Evolutionary conservation across 768 basidiomycete genomes (phyloP), one percentile per base, ranked within the genome.

Genomic region (Suillus subaureus): DNA sequence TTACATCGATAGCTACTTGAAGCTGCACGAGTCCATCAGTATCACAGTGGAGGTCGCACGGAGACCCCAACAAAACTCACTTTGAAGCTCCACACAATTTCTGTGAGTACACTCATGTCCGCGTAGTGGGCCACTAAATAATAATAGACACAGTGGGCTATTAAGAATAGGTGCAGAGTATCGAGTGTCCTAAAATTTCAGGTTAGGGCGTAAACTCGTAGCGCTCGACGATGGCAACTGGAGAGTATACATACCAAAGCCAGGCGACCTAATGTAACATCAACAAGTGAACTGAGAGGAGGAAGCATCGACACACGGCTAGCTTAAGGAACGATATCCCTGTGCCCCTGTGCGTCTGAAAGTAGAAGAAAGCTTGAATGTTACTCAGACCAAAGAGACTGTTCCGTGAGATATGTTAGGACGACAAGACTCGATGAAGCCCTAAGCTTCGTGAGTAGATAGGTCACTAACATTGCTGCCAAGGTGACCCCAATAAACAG

Each of bases 341-440:
- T 11, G 28, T 54, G 52, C 11, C 35, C n/a, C 21, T 56, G 7
- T 56, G 33, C n/a, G 35, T 23, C n/a, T 56, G n/a, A n/a, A n/a
- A n/a, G n/a, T n/a, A n/a, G n/a, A n/a, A n/a, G n/a, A n/a, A n/a
- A n/a, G n/a, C n/a, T 23, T 56, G 55, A 56, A 56, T 21, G n/a
- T 56, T 56, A n/a, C 33, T 56, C 8, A 56, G 13, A 15, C 55
- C 55, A 56, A 56, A 37, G 35, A 56, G 55, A n/a, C 55, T 56
- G 6, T 37, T 52, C 51, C 51, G 26, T 28, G 26, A 52, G 6
- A 35, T 37, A 15, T 37, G n/a, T 35, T 23, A 23, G n/a, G 12
- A 56, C 33, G n/a, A 37, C 16, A 54, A 4, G 31, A 31, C 21
- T 33, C n/a, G 11, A 13, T 3, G 31, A 33, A n/a, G 21, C 12